Evolutionary conservation across 495 filamentous ascomycete genomes (phyloP).

Genomic region (Schizothecium vesticola): DNA sequence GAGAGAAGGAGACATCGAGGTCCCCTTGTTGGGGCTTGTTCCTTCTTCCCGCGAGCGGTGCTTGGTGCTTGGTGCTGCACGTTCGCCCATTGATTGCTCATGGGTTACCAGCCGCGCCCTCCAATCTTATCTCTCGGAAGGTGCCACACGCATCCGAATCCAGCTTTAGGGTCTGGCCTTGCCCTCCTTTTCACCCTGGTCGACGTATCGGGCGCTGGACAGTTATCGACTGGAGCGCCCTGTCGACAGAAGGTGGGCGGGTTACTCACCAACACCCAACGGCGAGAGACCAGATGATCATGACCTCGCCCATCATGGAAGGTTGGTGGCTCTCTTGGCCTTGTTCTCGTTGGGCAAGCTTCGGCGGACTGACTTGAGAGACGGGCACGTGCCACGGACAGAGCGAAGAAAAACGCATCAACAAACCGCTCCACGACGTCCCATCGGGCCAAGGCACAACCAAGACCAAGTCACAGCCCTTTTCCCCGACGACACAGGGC

Average conservation of each 20-base stretch:
- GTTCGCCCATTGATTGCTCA: neutral
- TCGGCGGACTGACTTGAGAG: neutral
- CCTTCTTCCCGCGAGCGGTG: neutral
- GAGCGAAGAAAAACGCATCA: neutral
- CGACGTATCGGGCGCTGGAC: conserved; percentile 6
- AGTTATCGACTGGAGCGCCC: conserved; percentile 10
- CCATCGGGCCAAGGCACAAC: neutral
- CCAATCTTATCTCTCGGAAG: conserved; percentile 13
- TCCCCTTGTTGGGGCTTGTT: neutral
- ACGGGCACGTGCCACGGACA: neutral
- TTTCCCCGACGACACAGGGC: neutral
- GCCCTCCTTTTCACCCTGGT: conserved; percentile 3
- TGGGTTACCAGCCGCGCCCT: conserved; percentile 7
- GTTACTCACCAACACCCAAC: conserved; percentile 1
- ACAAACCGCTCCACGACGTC: neutral
- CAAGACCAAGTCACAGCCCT: neutral
- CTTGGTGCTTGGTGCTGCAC: conserved; percentile 3
- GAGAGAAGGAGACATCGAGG: neutral
- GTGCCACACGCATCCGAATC: conserved; percentile 8
- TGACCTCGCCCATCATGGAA: neutral
- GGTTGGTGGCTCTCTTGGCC: neutral
- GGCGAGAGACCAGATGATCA: neutral
- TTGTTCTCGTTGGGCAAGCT: neutral
- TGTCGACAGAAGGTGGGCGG: neutral
- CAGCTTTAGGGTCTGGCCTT: conserved; percentile 1